Conservation (phyloP, 192 early-diverging fungal species). For the Gryganskiella cystojenkinii region DNA sequence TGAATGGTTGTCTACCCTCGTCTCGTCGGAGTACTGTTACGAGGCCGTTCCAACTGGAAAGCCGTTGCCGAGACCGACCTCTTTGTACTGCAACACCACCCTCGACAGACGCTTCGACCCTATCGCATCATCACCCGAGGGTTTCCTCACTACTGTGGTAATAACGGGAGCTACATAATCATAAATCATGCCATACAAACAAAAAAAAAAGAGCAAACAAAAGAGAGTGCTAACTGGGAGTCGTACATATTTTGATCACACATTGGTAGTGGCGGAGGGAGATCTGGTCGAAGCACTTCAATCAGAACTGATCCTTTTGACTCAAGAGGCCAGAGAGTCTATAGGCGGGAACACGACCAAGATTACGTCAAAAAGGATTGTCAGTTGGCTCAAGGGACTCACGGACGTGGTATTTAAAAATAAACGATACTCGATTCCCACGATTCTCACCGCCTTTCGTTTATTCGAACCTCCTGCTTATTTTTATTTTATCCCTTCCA, state of each 20-base stretch:
- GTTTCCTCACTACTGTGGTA: slow-evolving; percentile 45
- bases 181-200: background rate
- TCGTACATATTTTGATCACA: background rate
- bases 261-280: slow-evolving; percentile 39
- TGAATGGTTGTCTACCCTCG: slow-evolving; percentile 40
- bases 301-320: slow-evolving; percentile 20
- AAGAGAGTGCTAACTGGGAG: no score
- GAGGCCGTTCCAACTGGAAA: slow-evolving; percentile 38
- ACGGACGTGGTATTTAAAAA: background rate
- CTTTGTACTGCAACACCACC: slow-evolving; percentile 42
- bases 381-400: slow-evolving; percentile 30
- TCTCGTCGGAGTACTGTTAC: slow-evolving; percentile 32
- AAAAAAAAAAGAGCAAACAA: slow-evolving; percentile 1
- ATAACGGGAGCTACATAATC: background rate
- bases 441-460: no score
- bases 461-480: no score
- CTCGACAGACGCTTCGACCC: slow-evolving; percentile 16
- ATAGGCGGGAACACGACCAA: slow-evolving; percentile 21
- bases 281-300: slow-evolving; percentile 24
- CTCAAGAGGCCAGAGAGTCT: slow-evolving; percentile 9
- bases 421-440: background rate
- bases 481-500: background rate
- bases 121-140: slow-evolving; percentile 48
- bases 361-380: slow-evolving; percentile 47
- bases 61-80: slow-evolving; percentile 24